Conservation (phyloP, 371 early-diverging fungal species). For the Mucor lusitanicus region DNA sequence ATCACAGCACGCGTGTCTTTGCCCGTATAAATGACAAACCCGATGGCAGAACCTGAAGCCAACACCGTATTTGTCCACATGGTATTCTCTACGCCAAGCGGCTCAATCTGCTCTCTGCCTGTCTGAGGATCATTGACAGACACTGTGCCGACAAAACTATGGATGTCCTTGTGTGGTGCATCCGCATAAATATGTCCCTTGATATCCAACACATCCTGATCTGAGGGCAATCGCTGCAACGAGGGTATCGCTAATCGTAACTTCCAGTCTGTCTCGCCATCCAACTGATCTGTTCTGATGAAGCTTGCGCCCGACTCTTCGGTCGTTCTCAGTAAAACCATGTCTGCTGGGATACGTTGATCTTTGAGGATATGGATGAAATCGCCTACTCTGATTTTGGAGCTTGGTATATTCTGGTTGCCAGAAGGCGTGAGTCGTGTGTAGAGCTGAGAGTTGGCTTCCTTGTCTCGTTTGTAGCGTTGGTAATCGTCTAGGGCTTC, state of each 20-base stretch:
- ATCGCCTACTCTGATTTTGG: conserved; percentile 94
- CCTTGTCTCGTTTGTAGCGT: conserved; percentile 88
- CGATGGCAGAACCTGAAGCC: conserved; percentile 92
- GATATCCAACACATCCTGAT: conserved; percentile 59
- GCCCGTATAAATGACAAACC: conserved; percentile 97
- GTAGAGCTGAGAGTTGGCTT: conserved; percentile 91
- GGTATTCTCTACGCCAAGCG: conserved; percentile 92
- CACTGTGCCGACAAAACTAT: conserved; percentile 91
- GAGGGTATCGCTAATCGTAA: conserved; percentile 84
- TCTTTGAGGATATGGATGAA: conserved; percentile 90
- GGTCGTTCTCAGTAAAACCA: conserved; percentile 86
- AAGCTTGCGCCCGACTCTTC: conserved; percentile 92
- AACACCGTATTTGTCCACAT: conserved; percentile 99
- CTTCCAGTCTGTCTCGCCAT: conserved; percentile 99
- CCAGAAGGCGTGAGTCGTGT: conserved; percentile 61
- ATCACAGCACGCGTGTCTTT: conserved; percentile 96
- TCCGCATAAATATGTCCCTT: conserved; percentile 81
- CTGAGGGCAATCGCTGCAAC: conserved; percentile 70
- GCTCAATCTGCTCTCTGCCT: conserved; percentile 57
- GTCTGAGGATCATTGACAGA: conserved; percentile 52
- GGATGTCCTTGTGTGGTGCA: conserved; percentile 96
- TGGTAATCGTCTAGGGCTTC: conserved; percentile 97
- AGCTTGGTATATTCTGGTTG: conserved; percentile 71
- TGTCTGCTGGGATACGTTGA: conserved; percentile 93
- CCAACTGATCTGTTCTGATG: conserved; percentile 99